Percentiles rank a stretch among this genome's conserved stretches.
Evolutionary conservation across 1,284 basidiomycete species (phyloP).

Genomic region (Stereum hirsutum): DNA sequence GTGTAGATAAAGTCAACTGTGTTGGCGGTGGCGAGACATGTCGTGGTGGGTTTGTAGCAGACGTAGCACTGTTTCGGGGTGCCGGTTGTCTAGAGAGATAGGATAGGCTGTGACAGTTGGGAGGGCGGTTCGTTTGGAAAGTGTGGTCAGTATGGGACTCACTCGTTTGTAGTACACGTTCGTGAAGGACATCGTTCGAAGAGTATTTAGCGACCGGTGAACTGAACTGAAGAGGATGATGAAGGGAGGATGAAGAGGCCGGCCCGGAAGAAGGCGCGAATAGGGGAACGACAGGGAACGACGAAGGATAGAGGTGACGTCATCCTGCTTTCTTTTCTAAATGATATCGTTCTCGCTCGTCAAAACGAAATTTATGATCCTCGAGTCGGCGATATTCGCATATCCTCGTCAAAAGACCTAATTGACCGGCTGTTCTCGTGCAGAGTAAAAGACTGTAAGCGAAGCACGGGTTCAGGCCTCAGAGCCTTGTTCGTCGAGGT

Average conservation of each 20-base stretch:
- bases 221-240: neutral
- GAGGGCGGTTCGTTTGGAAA: slow-evolving; percentile 1
- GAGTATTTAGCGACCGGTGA: too few species aligned
- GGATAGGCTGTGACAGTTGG: slow-evolving; percentile 5
- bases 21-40: slow-evolving; percentile 65
- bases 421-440: too few species aligned
- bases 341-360: too few species aligned
- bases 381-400: too few species aligned
- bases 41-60: slow-evolving; percentile 65
- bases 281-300: too few species aligned
- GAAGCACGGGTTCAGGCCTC: too few species aligned
- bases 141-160: slow-evolving; percentile 27
- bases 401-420: too few species aligned
- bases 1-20: slow-evolving; percentile 71
- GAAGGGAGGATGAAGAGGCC: neutral
- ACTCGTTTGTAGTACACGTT: slow-evolving; percentile 80
- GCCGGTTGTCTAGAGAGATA: slow-evolving; percentile 42
- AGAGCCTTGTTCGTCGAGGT: too few species aligned
- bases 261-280: neutral
- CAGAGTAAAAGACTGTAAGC: too few species aligned
- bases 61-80: slow-evolving; percentile 64
- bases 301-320: too few species aligned
- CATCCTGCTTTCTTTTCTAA: too few species aligned
- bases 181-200: slow-evolving; percentile 57
- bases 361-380: too few species aligned